Evolutionary conservation across 441 rosid species (phyloP), one percentile per base, ranked within the genome.

Genomic region (Adansonia grandidieri): DNA sequence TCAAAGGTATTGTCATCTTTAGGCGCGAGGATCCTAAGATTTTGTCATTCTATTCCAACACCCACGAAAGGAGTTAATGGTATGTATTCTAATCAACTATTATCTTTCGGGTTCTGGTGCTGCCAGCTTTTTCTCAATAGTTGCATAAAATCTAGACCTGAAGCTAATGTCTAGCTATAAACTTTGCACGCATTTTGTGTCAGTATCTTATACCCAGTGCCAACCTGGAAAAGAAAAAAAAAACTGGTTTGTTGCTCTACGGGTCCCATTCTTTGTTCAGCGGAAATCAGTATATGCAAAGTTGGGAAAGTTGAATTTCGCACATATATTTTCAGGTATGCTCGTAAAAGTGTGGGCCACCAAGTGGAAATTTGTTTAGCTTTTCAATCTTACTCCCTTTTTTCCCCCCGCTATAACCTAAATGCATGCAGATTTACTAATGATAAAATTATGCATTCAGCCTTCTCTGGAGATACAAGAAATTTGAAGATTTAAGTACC

Each of bases 11-110:
- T 32, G 32, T 32, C 37, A 32, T 32, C 37, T 32, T 32, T 32
- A 32, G 37, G 37, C 37, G 2, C 2, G 37, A 32, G 37, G 37
- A 32, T 32, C 37, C 37, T 32, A 32, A 32, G 37, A 3, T 32
- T 71, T 32, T 15, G 24, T 71, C 24, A 53, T 71, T 51, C 8
- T 53, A 28, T 71, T 71, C 75, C 75, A 53, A 28, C 74, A 70
- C 22, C n/a, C 47, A 51, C 45, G 53, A 28, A 7, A 71, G 61
- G 48, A 71, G 75, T 71, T 32, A 9, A 53, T 32, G 62, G 9
- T 15, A 37, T 28, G 47, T 6, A n/a, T 53, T 53, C 4, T 0
- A 13, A 68, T 70, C 6, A 50, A 70, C 50, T 68, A 68, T 47
- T 5, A 28, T 71, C 20, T 15, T 28, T 5, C 44, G 37, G 47